A percentile compares a stretch with the other conserved stretches of the same genome.
phyloP scores from a whole-genome alignment of 257 asterid species.

The Scutellaria barbata region DNA sequence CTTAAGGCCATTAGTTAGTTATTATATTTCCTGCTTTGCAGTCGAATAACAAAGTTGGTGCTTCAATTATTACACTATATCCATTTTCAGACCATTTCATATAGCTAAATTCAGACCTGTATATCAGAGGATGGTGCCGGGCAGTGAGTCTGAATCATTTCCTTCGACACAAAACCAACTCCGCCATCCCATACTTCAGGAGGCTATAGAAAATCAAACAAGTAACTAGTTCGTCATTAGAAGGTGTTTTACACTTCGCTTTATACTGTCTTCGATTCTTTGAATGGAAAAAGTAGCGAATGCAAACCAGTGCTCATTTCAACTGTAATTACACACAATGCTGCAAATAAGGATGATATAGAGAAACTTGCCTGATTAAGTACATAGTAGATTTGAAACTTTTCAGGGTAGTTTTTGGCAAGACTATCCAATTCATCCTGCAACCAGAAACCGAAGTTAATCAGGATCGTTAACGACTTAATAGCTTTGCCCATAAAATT shows the following conservation, averaged over 20 bases:
- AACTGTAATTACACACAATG: background rate
- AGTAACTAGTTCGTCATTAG: background rate
- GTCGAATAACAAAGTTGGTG: background rate
- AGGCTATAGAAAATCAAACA: slow-evolving; percentile 54
- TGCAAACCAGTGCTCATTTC: background rate
- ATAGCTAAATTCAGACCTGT: slow-evolving; percentile 49
- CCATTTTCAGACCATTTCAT: background rate
- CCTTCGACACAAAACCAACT: slow-evolving; percentile 84
- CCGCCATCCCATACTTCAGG: slow-evolving; percentile 93
- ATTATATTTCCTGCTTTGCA: too few species aligned
- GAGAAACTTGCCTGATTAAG: slow-evolving; percentile 69
- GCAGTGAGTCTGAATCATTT: slow-evolving; percentile 84
- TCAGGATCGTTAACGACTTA: slow-evolving; percentile 18
- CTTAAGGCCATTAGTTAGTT: too few species aligned
- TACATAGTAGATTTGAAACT: slow-evolving; percentile 75
- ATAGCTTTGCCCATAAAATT: background rate
- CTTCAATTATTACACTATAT: background rate
- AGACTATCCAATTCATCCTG: slow-evolving; percentile 83
- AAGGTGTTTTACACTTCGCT: background rate
- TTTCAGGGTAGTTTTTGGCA: slow-evolving; percentile 57
- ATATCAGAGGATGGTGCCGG: slow-evolving; percentile 86
- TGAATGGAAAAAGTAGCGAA: background rate
- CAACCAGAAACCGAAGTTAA: slow-evolving; percentile 21
- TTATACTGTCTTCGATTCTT: background rate
- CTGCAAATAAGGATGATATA: background rate